A percentile compares a stretch with the other conserved stretches of the same genome.
Conservation (phyloP, 768 basidiomycete species). For the Termitomyces sp. region DNA sequence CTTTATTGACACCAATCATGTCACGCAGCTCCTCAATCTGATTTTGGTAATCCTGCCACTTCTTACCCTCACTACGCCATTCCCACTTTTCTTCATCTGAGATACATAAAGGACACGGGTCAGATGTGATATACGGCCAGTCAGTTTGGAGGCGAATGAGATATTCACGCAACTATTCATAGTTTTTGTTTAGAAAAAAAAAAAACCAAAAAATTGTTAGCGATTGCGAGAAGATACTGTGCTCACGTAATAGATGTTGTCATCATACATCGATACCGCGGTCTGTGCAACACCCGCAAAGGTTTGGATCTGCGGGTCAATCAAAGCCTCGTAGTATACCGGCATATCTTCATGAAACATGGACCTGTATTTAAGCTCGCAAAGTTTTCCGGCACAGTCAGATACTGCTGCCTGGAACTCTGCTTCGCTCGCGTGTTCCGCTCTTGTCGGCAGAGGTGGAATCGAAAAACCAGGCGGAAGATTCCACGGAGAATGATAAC, state of each 20-base stretch:
- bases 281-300: not conserved
- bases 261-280: not conserved
- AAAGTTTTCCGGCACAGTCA: not conserved
- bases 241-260: not conserved
- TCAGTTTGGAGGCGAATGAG: not conserved
- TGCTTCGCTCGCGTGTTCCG: not conserved
- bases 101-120: not conserved
- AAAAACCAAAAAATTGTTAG: not conserved
- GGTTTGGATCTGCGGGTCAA: not conserved
- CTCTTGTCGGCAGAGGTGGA: not conserved
- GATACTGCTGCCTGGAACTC: too few relatives aligned
- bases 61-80: not conserved
- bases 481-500: not conserved
- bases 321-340: not conserved
- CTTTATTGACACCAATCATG: not conserved
- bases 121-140: not conserved
- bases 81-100: not conserved
- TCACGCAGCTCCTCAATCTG: not conserved
- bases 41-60: not conserved
- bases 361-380: not conserved
- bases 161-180: not conserved
- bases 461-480: not conserved
- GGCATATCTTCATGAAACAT: too few relatives aligned
- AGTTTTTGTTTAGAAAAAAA: too few relatives aligned
- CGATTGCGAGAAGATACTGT: not conserved